phyloP scores from a whole-genome alignment of 495 filamentous ascomycete genomes.

The Penicillium fimorum region DNA sequence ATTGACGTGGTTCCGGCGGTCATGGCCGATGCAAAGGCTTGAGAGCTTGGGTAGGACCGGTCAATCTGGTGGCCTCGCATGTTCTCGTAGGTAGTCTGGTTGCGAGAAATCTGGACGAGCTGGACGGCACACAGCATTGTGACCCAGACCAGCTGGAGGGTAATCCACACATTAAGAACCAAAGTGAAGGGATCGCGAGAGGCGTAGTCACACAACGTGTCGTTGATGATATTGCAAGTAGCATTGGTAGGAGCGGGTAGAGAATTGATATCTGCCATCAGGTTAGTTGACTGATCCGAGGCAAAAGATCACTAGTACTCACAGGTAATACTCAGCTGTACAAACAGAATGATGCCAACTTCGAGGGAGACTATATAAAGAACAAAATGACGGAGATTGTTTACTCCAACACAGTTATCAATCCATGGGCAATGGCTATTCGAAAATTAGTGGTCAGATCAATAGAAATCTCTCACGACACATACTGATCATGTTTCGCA shows the following conservation, averaged over 20 bases:
- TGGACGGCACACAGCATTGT: slow-evolving; percentile 94
- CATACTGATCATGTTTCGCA: slow-evolving; percentile 96
- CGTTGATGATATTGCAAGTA: slow-evolving; percentile 74
- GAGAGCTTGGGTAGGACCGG: slow-evolving; percentile 55
- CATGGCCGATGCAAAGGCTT: slow-evolving; percentile 72
- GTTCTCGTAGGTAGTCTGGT: slow-evolving; percentile 93
- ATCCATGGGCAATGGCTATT: slow-evolving; percentile 95
- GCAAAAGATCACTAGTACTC: slow-evolving; percentile 28
- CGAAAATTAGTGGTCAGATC: slow-evolving; percentile 38
- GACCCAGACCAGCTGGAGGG: slow-evolving; percentile 86
- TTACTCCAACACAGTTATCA: slow-evolving; percentile 90
- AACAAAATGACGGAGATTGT: slow-evolving; percentile 94
- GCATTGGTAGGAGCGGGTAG: slow-evolving; percentile 45
- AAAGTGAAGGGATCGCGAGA: slow-evolving; percentile 82
- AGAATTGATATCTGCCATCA: slow-evolving; percentile 51
- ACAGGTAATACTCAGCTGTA: slow-evolving; percentile 54
- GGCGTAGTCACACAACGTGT: slow-evolving; percentile 67
- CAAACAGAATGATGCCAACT: slow-evolving; percentile 66
- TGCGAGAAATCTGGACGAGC: slow-evolving; percentile 82
- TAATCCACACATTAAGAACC: slow-evolving; percentile 71
- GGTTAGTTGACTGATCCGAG: slow-evolving; percentile 18
- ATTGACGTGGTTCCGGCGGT: slow-evolving; percentile 66
- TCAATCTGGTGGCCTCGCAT: slow-evolving; percentile 68
- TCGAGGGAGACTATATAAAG: slow-evolving; percentile 79
- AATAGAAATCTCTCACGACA: slow-evolving; percentile 2